These are phyloP conservation scores for Acanthamoeba healyi DNA, from an alignment of 208 protist species.

Conservation along the genomic window DNA sequence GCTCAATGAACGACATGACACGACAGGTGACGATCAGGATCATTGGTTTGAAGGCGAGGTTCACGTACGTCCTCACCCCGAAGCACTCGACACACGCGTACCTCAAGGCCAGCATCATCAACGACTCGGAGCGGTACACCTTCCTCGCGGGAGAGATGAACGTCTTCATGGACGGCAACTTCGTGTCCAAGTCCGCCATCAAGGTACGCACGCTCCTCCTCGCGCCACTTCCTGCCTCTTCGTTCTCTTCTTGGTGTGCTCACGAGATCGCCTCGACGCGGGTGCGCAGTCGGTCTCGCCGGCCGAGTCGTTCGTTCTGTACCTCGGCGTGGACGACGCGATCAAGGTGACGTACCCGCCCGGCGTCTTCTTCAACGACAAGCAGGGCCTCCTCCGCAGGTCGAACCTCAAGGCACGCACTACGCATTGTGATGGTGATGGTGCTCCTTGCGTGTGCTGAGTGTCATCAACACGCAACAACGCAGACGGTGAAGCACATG, in stretches of 20 bases:
- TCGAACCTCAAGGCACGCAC: neutral
- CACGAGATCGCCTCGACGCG: no score
- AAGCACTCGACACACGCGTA: constrained; percentile 9
- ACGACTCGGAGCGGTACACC: constrained; percentile 20
- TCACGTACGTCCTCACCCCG: constrained; percentile 8
- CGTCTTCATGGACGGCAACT: constrained; percentile 60
- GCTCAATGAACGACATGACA: no score
- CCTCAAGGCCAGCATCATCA: constrained; percentile 43
- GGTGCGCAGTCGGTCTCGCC: neutral
- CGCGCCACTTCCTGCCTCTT: no score
- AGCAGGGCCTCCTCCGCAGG: constrained; percentile 2
- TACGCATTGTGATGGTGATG: no score
- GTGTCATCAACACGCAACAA: no score
- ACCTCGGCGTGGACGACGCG: neutral
- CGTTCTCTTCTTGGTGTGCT: no score
- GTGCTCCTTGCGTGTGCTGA: no score
- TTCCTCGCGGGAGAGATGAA: constrained; percentile 16
- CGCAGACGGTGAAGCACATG: constrained; percentile 18
- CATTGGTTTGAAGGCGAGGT: neutral
- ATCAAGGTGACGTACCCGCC: constrained; percentile 50
- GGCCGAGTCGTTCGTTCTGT: constrained; percentile 1
- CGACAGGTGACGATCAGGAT: neutral
- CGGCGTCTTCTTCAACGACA: constrained; percentile 34
- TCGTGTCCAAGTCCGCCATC: constrained; percentile 26
- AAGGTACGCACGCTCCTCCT: no score